Evolutionary conservation across 768 basidiomycete species (phyloP).

Genomic region (Termitomyces sp.): DNA sequence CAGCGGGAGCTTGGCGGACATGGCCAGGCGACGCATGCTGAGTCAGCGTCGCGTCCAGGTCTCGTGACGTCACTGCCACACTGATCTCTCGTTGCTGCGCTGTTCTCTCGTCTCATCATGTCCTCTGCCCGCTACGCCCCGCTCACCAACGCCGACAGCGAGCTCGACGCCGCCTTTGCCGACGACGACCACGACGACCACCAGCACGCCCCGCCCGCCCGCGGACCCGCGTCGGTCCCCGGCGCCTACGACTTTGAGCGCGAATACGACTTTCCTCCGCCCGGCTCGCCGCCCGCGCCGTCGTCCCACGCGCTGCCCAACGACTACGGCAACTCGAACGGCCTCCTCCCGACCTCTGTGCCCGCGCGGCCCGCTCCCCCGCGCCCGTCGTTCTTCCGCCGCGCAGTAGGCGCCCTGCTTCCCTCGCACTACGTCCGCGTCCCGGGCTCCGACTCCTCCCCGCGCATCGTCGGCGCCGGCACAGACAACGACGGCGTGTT

Average conservation of each 20-base stretch:
- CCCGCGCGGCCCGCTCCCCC: slow-evolving; percentile 44
- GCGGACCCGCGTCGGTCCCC: slow-evolving; percentile 18
- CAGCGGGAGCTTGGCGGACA: not conserved
- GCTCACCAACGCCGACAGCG: not conserved
- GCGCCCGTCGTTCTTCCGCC: slow-evolving; percentile 50
- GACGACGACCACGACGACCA: slow-evolving; percentile 17
- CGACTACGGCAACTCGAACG: slow-evolving; percentile 67
- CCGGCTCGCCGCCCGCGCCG: slow-evolving; percentile 69
- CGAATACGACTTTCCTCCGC: slow-evolving; percentile 71
- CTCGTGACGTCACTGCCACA: not conserved
- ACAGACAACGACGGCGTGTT: slow-evolving; percentile 92
- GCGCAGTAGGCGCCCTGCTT: slow-evolving; percentile 54
- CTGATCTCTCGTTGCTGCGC: not conserved
- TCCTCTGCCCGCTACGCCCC: slow-evolving; percentile 1
- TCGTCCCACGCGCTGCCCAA: slow-evolving; percentile 57
- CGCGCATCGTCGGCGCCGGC: slow-evolving; percentile 59
- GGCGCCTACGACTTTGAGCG: slow-evolving; percentile 77
- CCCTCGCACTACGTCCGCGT: slow-evolving; percentile 61
- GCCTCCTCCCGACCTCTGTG: slow-evolving; percentile 42
- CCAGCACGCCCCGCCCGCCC: not conserved
- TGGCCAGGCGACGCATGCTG: not conserved
- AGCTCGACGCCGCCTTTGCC: slow-evolving; percentile 30
- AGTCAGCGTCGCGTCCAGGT: not conserved
- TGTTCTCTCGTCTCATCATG: not conserved
- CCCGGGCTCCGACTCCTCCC: slow-evolving; percentile 32